Conservation (phyloP, 2,329 filamentous ascomycete genomes). For the Pseudocercospora ulei region DNA sequence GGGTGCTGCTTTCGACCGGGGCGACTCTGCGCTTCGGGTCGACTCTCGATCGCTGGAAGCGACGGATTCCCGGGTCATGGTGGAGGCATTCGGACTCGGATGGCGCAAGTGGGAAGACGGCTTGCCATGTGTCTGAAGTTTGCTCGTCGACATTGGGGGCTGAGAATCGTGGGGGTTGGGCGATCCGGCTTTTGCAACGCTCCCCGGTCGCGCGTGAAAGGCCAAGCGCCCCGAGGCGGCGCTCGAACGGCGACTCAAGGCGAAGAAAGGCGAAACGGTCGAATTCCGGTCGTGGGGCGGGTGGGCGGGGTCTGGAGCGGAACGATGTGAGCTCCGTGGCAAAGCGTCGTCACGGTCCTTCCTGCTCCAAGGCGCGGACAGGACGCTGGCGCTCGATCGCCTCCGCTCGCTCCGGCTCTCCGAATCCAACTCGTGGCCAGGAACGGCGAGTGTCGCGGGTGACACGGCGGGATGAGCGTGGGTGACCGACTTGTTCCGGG, state of each 20-base stretch:
- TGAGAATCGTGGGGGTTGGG: constrained; percentile 12
- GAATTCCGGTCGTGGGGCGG: constrained; percentile 12
- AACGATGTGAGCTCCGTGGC: constrained; percentile 22
- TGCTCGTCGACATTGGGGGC: constrained; percentile 38
- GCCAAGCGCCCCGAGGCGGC: constrained; percentile 17
- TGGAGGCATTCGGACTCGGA: constrained; percentile 22
- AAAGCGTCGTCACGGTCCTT: constrained; percentile 13
- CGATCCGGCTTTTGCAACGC: constrained; percentile 20
- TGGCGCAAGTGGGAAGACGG: constrained; percentile 22
- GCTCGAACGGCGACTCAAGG: constrained; percentile 21
- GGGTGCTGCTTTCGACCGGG: constrained; percentile 2
- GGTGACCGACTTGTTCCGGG: not conserved
- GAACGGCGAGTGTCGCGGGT: constrained; percentile 12
- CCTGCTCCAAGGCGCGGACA: constrained; percentile 19
- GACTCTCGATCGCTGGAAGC: constrained; percentile 6
- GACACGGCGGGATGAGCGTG: not conserved
- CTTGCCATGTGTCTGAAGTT: constrained; percentile 41
- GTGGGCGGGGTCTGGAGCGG: constrained; percentile 26
- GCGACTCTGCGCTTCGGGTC: constrained; percentile 2
- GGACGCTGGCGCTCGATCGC: constrained; percentile 21
- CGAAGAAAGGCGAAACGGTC: constrained; percentile 14
- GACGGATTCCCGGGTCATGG: constrained; percentile 26
- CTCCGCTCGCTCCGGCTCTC: constrained; percentile 19
- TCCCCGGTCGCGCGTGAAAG: constrained; percentile 27
- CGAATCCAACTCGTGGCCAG: constrained; percentile 12